These are phyloP conservation scores for Teratosphaeriaceae sp. DNA, from an alignment of 2,329 filamentous ascomycete species.

Conservation along the genomic window DNA sequence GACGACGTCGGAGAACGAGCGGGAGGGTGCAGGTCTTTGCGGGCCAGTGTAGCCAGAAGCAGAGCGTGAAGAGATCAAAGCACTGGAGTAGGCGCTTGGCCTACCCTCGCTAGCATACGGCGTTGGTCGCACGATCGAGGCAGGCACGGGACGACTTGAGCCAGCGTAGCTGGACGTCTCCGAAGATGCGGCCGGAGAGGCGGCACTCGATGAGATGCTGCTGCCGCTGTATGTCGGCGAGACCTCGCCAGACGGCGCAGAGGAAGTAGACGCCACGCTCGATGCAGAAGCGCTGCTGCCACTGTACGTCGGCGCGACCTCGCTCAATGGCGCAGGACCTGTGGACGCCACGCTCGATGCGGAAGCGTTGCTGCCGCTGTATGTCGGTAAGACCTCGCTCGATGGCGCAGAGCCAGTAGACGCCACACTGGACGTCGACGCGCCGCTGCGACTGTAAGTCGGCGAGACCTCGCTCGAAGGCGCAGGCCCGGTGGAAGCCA, in stretches of 20 bases:
- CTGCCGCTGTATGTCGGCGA: background rate
- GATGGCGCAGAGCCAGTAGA: background rate
- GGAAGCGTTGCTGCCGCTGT: background rate
- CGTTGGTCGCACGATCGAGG: conserved; percentile 2
- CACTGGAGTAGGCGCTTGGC: background rate
- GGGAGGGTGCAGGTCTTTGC: background rate
- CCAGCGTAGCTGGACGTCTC: conserved; percentile 5
- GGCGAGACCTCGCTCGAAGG: background rate
- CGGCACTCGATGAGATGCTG: background rate
- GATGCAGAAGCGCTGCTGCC: no score
- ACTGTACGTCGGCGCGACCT: no score
- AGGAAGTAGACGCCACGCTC: background rate
- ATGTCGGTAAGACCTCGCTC: background rate
- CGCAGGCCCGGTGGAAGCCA: background rate
- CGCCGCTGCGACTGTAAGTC: background rate
- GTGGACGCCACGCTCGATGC: background rate
- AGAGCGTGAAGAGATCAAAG: conserved; percentile 2
- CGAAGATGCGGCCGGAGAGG: background rate
- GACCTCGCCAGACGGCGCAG: background rate
- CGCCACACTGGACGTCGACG: conserved; percentile 2
- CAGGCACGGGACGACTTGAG: conserved; percentile 9
- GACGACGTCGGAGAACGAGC: background rate
- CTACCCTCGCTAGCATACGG: background rate
- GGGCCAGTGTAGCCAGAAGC: conserved; percentile 1
- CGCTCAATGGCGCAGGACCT: no score